Base-by-base conservation (phyloP, 768 basidiomycete genomes). In the Russula sp. region DNA sequence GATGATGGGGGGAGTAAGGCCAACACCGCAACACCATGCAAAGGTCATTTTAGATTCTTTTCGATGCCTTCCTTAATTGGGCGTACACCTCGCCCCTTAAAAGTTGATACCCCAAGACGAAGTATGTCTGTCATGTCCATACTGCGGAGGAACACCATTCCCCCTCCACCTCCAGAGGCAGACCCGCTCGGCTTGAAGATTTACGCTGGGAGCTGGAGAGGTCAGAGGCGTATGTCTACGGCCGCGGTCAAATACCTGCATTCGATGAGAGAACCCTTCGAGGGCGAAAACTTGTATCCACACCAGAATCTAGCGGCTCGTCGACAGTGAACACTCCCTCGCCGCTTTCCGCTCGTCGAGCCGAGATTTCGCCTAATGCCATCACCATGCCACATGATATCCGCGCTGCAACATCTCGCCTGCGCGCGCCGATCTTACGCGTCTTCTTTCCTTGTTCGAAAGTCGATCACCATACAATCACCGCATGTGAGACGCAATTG, bases 361-460 rank as follows among this genome's bases (percentile, higher is more conserved):
- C 53, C 51, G 64, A 63, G 14, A 30, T 38, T 16, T 18, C 63
- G 8, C 67, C 32, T 79, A 80, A 49, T 38, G 7, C 69, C 26
- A 67, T 67, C 5, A 53, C 69, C 11, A 42, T 64, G 5, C 83
- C 83, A 26, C 89, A 91, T 70, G 88, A 90, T 67, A 76, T 92
- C 44, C 74, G 71, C 51, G 73, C 81, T 51, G 88, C 88, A 14
- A 84, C 80, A 3, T 84, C 80, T 22, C 82, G 84, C 36, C 77
- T 76, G 5, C 87, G 88, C 14, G 90, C 90, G 5, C 90, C 90
- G 1, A 77, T 92, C 54, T 76, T 88, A 52, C 86, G 88, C 30
- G 83, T 89, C 54, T 93, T 88, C 67, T 84, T 89, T 28, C 90
- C 90, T 2, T 90, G 87, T 67, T 76, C 82, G 1, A 76, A 75